Evolutionary conservation across 768 basidiomycete genomes (phyloP).

Genomic region (Trichaptum fuscoviolaceum): DNA sequence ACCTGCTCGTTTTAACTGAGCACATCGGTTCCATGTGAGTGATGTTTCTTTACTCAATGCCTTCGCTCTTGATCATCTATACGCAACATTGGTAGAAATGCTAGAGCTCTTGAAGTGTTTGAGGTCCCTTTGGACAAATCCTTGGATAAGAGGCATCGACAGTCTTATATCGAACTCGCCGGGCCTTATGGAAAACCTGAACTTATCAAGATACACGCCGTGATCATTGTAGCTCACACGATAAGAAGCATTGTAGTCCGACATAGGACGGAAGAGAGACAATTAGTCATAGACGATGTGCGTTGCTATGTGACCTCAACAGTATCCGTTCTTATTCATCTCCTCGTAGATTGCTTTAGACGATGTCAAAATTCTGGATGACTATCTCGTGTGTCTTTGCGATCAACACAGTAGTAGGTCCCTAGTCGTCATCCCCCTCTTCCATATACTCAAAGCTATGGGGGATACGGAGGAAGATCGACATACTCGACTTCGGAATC

Average conservation of each 20-base stretch:
- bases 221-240: neutral
- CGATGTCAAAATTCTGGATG: neutral
- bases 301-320: neutral
- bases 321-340: neutral
- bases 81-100: neutral
- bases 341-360: neutral
- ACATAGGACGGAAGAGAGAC: neutral
- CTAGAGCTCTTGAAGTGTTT: neutral
- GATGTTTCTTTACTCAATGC: too few relatives aligned
- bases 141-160: neutral
- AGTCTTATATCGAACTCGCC: neutral
- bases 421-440: neutral
- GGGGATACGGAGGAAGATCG: neutral
- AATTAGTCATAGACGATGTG: neutral
- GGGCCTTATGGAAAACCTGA: neutral
- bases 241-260: neutral
- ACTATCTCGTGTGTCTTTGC: neutral
- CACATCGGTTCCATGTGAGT: neutral
- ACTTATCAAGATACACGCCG: neutral
- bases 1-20: neutral
- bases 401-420: neutral
- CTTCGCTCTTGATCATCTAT: too few relatives aligned
- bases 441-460: neutral
- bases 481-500: neutral
- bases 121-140: neutral